Percentiles rank a stretch among this genome's conserved stretches.
These are phyloP conservation scores for Claviceps pazoutovae DNA, from an alignment of 2,329 filamentous ascomycete genomes.

Conservation along the genomic window DNA sequence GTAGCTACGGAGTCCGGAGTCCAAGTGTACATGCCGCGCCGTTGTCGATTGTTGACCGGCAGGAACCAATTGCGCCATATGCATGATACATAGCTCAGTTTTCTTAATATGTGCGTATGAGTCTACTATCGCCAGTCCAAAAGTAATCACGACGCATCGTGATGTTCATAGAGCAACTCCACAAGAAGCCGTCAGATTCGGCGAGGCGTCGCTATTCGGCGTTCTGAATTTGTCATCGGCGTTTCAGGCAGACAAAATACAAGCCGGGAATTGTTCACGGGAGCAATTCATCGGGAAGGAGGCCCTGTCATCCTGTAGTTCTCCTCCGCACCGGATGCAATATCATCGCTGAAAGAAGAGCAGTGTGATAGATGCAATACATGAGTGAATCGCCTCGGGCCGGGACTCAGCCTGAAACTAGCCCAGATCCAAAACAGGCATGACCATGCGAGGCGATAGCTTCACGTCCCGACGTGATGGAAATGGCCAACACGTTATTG, in stretches of 20 bases:
- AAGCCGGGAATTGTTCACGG: background rate
- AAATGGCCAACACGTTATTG: background rate
- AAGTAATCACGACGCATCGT: background rate
- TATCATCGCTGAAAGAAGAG: background rate
- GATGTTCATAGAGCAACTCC: background rate
- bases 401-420: background rate
- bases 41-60: background rate
- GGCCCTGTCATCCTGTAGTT: background rate
- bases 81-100: background rate
- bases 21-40: background rate
- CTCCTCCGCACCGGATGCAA: background rate
- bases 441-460: background rate
- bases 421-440: background rate
- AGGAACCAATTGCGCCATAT: background rate
- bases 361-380: background rate
- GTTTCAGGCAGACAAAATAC: background rate
- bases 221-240: background rate
- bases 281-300: background rate
- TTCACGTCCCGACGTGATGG: background rate
- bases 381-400: background rate
- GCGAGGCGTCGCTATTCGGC: background rate
- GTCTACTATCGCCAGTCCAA: background rate
- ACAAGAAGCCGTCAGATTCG: background rate
- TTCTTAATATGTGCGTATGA: too few relatives aligned
- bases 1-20: background rate